Conservation (phyloP, 106 monocot genomes). For the Dendrobium huoshanense region DNA sequence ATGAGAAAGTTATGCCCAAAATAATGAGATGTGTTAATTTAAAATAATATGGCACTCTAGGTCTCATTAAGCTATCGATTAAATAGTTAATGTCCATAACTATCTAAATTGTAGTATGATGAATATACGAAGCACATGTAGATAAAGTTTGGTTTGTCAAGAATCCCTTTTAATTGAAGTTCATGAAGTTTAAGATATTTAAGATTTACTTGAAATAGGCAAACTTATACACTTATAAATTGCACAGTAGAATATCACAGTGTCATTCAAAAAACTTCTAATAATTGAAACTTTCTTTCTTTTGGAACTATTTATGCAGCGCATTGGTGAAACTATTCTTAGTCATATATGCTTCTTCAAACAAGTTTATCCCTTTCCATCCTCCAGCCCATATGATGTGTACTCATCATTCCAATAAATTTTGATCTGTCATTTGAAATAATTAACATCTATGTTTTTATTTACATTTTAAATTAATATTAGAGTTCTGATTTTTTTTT, state of each 20-base stretch:
- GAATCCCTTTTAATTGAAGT: neutral
- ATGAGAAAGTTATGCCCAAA: too few relatives aligned
- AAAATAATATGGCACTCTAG: too few relatives aligned
- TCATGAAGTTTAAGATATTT: neutral
- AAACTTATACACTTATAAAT: neutral
- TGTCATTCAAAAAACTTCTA: neutral
- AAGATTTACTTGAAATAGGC: neutral
- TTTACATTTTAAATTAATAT: neutral
- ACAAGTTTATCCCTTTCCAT: neutral
- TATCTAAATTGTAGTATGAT: too few relatives aligned
- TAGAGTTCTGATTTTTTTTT: neutral
- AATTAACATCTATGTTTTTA: neutral
- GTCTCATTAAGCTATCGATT: too few relatives aligned
- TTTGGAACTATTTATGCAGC: neutral
- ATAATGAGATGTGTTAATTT: too few relatives aligned
- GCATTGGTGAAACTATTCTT: neutral
- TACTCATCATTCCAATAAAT: neutral
- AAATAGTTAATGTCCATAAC: too few relatives aligned
- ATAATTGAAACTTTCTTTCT: neutral
- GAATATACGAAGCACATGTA: neutral
- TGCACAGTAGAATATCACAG: neutral
- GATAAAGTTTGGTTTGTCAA: neutral
- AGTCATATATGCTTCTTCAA: neutral
- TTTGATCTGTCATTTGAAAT: neutral
- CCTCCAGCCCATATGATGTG: neutral